phyloP scores from a whole-genome alignment of 768 basidiomycete species.

The Naematelia aurantialba region DNA sequence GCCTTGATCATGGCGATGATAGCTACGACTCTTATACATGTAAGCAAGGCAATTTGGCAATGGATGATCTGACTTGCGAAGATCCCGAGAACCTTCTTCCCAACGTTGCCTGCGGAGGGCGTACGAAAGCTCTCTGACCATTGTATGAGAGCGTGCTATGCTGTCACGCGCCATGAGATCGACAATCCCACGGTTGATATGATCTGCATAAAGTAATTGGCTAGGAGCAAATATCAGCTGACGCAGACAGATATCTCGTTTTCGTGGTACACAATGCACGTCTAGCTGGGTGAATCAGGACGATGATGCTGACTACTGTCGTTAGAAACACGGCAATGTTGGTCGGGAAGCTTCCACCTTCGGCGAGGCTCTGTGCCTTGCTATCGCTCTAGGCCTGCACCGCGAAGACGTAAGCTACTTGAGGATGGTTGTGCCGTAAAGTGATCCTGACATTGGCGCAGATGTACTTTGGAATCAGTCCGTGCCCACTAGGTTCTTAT shows the following conservation, averaged over 20 bases:
- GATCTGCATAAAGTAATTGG: slow-evolving; percentile 24
- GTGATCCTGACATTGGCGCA: neutral
- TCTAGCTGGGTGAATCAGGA: neutral
- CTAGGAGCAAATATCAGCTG: slow-evolving; percentile 4
- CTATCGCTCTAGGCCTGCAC: slow-evolving; percentile 9
- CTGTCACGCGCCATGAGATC: slow-evolving; percentile 16
- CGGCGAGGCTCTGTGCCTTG: slow-evolving; percentile 7
- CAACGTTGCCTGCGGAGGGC: slow-evolving; percentile 18
- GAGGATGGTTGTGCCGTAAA: too few species aligned
- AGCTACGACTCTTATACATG: slow-evolving; percentile 27
- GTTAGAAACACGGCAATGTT: slow-evolving; percentile 10
- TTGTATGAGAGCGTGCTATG: slow-evolving; percentile 24
- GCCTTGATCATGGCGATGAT: slow-evolving; percentile 29
- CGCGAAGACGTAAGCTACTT: slow-evolving; percentile 12
- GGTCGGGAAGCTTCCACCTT: slow-evolving; percentile 10
- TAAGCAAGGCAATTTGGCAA: slow-evolving; percentile 6
- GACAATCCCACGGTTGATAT: slow-evolving; percentile 17
- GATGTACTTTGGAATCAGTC: neutral
- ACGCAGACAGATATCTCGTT: slow-evolving; percentile 3
- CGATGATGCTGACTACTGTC: neutral
- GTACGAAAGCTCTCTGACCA: slow-evolving; percentile 23
- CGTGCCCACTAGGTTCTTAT: neutral
- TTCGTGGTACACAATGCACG: slow-evolving; percentile 14
- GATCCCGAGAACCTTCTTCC: slow-evolving; percentile 29
- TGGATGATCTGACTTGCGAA: neutral